Conservation (phyloP, 495 filamentous ascomycete species). For the Tuber magnatum region DNA sequence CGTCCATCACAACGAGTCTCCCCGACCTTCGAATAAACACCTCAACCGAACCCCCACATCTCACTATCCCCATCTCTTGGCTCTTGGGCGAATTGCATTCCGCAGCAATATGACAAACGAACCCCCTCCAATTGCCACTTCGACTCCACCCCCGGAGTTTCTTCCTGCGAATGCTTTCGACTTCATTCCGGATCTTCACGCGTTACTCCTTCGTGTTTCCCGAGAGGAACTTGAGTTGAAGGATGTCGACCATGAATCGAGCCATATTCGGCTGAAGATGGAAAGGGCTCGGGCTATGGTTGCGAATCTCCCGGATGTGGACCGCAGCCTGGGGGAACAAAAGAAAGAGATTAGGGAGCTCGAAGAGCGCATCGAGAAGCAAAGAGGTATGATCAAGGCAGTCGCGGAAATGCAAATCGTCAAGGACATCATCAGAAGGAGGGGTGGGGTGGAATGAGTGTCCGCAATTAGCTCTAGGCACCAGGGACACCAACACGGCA, state of each 20-base stretch:
- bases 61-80: background rate
- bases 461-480: background rate
- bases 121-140: constrained; percentile 14
- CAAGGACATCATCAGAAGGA: constrained; percentile 28
- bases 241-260: constrained; percentile 66
- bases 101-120: constrained; percentile 25
- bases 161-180: constrained; percentile 65
- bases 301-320: constrained; percentile 63
- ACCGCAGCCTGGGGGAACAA: constrained; percentile 67
- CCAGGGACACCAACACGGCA: background rate
- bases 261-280: constrained; percentile 68
- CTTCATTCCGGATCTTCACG: constrained; percentile 72
- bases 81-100: background rate
- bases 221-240: constrained; percentile 57
- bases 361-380: constrained; percentile 56
- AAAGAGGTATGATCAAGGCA: constrained; percentile 52
- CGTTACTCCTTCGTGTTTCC: constrained; percentile 63
- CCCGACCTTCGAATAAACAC: constrained; percentile 6
- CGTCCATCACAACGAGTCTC: background rate
- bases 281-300: constrained; percentile 66
- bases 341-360: constrained; percentile 69
- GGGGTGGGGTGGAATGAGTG: constrained; percentile 12
- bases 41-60: constrained; percentile 25
- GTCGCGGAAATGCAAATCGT: constrained; percentile 39
- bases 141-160: constrained; percentile 44